phyloP scores from a whole-genome alignment of 768 basidiomycete species.

The Panus rudis region DNA sequence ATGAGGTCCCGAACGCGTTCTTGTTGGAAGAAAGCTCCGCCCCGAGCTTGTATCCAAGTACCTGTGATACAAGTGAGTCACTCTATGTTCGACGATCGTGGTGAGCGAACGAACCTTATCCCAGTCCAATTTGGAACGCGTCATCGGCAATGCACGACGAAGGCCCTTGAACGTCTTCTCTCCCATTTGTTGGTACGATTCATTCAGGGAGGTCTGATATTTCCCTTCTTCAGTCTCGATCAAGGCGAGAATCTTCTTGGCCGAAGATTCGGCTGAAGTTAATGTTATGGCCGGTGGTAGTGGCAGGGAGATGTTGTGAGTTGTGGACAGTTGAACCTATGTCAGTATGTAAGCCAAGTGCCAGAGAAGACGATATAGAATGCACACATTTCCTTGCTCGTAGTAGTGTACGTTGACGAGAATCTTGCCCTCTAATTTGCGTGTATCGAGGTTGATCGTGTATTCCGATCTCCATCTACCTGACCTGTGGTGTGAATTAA shows the following conservation, averaged over 20 bases:
- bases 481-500: slow-evolving; percentile 57
- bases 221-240: slow-evolving; percentile 74
- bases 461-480: slow-evolving; percentile 94
- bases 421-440: slow-evolving; percentile 63
- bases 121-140: slow-evolving; percentile 94
- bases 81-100: neutral
- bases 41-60: slow-evolving; percentile 63
- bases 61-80: slow-evolving; percentile 23
- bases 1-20: slow-evolving; percentile 36
- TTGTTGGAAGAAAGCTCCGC: slow-evolving; percentile 69
- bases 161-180: slow-evolving; percentile 93
- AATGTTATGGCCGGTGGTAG: slow-evolving; percentile 54
- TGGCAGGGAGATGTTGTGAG: slow-evolving; percentile 56
- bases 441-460: slow-evolving; percentile 56
- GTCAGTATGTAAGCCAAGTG: neutral
- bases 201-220: slow-evolving; percentile 75
- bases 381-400: slow-evolving; percentile 87
- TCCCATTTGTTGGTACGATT: slow-evolving; percentile 81
- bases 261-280: slow-evolving; percentile 41
- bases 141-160: slow-evolving; percentile 84
- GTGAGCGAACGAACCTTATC: slow-evolving; percentile 55
- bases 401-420: slow-evolving; percentile 92
- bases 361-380: neutral
- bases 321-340: slow-evolving; percentile 87
- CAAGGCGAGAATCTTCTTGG: slow-evolving; percentile 72